phyloP scores from a whole-genome alignment of 495 filamentous ascomycete genomes.

The Talaromyces trachyspermus region DNA sequence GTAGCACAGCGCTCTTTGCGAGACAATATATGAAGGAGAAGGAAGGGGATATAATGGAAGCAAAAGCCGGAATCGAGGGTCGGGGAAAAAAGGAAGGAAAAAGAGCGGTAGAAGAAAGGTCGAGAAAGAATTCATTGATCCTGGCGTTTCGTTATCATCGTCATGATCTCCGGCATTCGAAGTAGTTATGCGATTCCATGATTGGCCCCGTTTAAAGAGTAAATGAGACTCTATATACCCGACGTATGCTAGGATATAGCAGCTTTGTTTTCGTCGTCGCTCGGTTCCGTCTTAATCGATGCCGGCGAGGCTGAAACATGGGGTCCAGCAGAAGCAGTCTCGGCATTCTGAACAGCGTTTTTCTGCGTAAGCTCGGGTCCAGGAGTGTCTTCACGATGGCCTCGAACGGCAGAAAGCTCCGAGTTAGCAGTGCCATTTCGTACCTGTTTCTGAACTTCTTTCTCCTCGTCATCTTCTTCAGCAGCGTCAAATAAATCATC shows the following conservation, averaged over 20 bases:
- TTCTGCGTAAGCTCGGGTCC: constrained; percentile 33
- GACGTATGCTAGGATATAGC: constrained; percentile 7
- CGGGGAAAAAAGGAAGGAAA: constrained; percentile 9
- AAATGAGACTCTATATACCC: constrained; percentile 1
- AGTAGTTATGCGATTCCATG: too few relatives aligned
- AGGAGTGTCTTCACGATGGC: constrained; percentile 52
- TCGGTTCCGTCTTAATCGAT: constrained; percentile 10
- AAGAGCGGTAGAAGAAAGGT: constrained; percentile 11
- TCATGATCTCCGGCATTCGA: constrained; percentile 5
- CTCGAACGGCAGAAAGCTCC: constrained; percentile 28
- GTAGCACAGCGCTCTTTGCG: not conserved
- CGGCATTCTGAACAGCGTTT: constrained; percentile 9
- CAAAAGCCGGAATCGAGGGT: constrained; percentile 12
- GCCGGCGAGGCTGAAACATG: constrained; percentile 15
- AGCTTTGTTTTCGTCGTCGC: constrained; percentile 4
- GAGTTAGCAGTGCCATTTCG: constrained; percentile 28
- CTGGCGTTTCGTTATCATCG: constrained; percentile 6
- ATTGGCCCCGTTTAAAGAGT: not conserved
- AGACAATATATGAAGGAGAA: constrained; percentile 7
- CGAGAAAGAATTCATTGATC: constrained; percentile 2
- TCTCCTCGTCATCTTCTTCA: constrained; percentile 74
- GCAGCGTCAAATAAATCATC: constrained; percentile 83
- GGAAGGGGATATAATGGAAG: constrained; percentile 12
- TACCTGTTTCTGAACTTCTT: constrained; percentile 55
- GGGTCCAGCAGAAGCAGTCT: constrained; percentile 38